A percentile compares a stretch with the other conserved stretches of the same genome.
Evolutionary conservation across 768 basidiomycete genomes (phyloP).

Genomic region (Russula ochroleuca): DNA sequence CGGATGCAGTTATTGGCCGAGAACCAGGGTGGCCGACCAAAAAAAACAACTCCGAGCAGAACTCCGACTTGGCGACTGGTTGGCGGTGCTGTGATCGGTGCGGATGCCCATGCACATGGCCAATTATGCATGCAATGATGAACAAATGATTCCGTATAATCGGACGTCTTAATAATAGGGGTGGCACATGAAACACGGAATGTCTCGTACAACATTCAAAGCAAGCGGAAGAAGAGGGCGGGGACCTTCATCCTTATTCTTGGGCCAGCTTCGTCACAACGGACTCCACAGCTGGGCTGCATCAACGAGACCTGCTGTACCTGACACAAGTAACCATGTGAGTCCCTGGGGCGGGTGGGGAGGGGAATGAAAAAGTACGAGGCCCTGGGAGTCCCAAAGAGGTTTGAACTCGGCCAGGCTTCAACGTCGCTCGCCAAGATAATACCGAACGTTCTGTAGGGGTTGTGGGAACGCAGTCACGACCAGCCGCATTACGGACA

Average conservation of each 20-base stretch:
- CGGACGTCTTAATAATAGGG: background rate
- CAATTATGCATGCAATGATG: background rate
- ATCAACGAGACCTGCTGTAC: conserved; percentile 12
- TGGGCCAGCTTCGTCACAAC: conserved; percentile 8
- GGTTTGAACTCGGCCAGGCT: conserved; percentile 12
- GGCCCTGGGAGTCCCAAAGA: conserved; percentile 17
- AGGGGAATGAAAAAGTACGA: conserved; percentile 14
- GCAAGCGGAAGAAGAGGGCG: too few species aligned
- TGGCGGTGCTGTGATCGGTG: background rate
- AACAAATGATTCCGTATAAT: background rate
- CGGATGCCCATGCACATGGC: background rate
- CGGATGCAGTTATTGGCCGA: background rate
- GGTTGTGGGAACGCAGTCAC: background rate
- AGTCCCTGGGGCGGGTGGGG: background rate
- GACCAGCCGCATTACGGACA: background rate
- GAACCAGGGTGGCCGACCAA: background rate
- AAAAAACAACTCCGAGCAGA: background rate
- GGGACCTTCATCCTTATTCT: background rate
- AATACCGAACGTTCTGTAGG: conserved; percentile 20
- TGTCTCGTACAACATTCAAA: background rate
- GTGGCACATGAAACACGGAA: background rate
- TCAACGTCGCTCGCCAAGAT: conserved; percentile 25
- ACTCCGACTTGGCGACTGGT: background rate
- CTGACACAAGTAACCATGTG: background rate
- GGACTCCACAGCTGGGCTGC: background rate